Evolutionary conservation across 305 asterid species (phyloP).

Genomic region (Petunia hybrid): DNA sequence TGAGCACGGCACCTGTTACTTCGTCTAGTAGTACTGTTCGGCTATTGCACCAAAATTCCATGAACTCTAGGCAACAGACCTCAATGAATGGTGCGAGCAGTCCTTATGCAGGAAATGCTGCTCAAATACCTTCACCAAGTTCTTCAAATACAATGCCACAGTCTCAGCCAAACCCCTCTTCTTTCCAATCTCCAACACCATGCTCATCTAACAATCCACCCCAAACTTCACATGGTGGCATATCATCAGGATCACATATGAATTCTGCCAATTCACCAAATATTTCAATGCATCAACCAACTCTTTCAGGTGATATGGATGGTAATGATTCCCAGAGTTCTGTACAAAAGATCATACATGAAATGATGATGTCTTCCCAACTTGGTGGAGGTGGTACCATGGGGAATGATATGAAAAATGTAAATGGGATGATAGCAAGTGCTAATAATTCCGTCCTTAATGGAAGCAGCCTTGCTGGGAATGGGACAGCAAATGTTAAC

Average conservation of each 20-base stretch:
- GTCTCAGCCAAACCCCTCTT: constrained; percentile 58
- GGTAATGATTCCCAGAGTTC: constrained; percentile 77
- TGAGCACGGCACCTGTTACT: constrained; percentile 36
- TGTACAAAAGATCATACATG: constrained; percentile 74
- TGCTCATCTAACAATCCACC: constrained; percentile 65
- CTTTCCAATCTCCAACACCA: constrained; percentile 64
- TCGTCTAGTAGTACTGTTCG: constrained; percentile 36
- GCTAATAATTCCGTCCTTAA: constrained; percentile 45
- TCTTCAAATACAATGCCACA: constrained; percentile 58
- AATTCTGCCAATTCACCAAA: constrained; percentile 60
- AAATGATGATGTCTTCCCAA: constrained; percentile 77
- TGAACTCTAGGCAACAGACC: constrained; percentile 65
- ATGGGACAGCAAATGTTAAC: constrained; percentile 54
- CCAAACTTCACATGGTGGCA: constrained; percentile 48
- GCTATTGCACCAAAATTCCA: constrained; percentile 63
- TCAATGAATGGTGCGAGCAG: constrained; percentile 47
- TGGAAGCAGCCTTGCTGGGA: constrained; percentile 62
- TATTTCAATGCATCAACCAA: constrained; percentile 61
- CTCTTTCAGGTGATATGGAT: constrained; percentile 63
- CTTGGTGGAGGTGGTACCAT: constrained; percentile 53
- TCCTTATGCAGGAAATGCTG: constrained; percentile 46
- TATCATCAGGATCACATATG: constrained; percentile 50
- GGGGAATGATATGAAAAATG: constrained; percentile 54
- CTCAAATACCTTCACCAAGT: constrained; percentile 72
- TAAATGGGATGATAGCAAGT: constrained; percentile 51